These are phyloP conservation scores for Emmonsiellopsis sp. DNA, from an alignment of 2,329 filamentous ascomycete genomes.

Conservation along the genomic window DNA sequence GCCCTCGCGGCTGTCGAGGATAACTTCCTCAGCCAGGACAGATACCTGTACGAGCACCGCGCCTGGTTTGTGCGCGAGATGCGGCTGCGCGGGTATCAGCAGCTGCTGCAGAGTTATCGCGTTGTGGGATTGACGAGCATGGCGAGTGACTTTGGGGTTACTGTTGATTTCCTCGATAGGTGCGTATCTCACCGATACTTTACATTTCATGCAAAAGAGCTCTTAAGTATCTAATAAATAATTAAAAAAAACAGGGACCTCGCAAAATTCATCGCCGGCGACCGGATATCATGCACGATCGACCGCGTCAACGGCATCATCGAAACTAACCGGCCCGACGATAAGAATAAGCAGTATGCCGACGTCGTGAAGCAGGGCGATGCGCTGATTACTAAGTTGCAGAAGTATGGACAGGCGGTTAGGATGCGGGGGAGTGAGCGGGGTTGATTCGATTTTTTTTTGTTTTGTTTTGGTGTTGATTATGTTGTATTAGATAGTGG, in stretches of 20 bases:
- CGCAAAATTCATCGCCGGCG: slow-evolving; percentile 91
- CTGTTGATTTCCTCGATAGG: slow-evolving; percentile 92
- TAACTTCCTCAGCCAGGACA: slow-evolving; percentile 85
- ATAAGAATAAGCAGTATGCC: slow-evolving; percentile 99
- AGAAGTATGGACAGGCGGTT: slow-evolving; percentile 98
- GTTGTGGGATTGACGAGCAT: slow-evolving; percentile 96
- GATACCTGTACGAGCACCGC: slow-evolving; percentile 91
- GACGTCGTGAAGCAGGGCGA: slow-evolving; percentile 97
- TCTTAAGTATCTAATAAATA: too few relatives aligned
- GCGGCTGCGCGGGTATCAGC: slow-evolving; percentile 91
- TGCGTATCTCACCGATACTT: slow-evolving; percentile 37
- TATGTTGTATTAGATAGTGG: too few relatives aligned
- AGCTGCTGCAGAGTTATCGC: slow-evolving; percentile 92
- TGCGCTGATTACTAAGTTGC: slow-evolving; percentile 94
- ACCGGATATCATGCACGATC: slow-evolving; percentile 92
- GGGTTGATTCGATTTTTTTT: slow-evolving; percentile 42
- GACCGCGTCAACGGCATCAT: slow-evolving; percentile 95
- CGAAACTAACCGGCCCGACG: slow-evolving; percentile 93
- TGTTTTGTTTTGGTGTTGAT: neutral
- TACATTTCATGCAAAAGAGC: too few relatives aligned
- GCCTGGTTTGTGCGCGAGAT: slow-evolving; percentile 98
- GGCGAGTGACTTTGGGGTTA: slow-evolving; percentile 94
- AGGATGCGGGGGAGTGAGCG: slow-evolving; percentile 89
- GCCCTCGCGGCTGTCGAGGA: slow-evolving; percentile 85
- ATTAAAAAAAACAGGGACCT: slow-evolving; percentile 56